phyloP scores from a whole-genome alignment of 495 filamentous ascomycete genomes.

The Penicillium manginii region DNA sequence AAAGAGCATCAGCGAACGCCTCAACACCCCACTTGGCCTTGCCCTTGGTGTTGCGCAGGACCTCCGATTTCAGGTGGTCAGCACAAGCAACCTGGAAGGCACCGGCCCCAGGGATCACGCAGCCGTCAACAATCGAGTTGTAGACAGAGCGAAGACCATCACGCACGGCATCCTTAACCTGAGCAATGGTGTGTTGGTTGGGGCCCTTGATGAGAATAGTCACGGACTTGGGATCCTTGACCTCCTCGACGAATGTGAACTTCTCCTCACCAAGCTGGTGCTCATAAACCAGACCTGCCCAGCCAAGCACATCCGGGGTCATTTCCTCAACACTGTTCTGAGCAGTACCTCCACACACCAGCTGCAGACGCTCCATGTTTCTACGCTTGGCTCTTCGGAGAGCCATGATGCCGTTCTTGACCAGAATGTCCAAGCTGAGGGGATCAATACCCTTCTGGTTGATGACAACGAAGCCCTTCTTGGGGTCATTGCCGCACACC shows the following conservation, averaged over 20 bases:
- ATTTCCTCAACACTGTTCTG: constrained; percentile 97
- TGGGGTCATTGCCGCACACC: constrained; percentile 90
- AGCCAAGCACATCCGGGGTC: constrained; percentile 85
- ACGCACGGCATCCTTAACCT: constrained; percentile 96
- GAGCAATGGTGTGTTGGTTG: constrained; percentile 92
- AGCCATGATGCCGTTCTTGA: constrained; percentile 97
- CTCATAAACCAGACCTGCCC: constrained; percentile 96
- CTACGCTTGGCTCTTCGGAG: constrained; percentile 92
- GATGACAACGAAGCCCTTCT: constrained; percentile 96
- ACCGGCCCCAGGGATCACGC: constrained; percentile 91
- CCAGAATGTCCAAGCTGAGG: constrained; percentile 88
- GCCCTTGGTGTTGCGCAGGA: constrained; percentile 84
- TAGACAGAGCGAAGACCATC: constrained; percentile 94
- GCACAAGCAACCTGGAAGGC: constrained; percentile 96
- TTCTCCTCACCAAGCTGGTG: constrained; percentile 98
- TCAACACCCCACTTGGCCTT: constrained; percentile 95
- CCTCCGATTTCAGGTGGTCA: constrained; percentile 81
- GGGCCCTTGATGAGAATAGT: constrained; percentile 97
- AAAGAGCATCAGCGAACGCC: constrained; percentile 91
- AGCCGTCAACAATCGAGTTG: constrained; percentile 97
- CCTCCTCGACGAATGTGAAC: constrained; percentile 97
- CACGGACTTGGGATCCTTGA: constrained; percentile 99
- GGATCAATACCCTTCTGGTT: constrained; percentile 99
- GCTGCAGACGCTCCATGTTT: constrained; percentile 97
- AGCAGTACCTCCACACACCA: constrained; percentile 86